Evolutionary conservation across 352 stramenopile species (phyloP).

Genomic region (Phytophthora nicotianae): DNA sequence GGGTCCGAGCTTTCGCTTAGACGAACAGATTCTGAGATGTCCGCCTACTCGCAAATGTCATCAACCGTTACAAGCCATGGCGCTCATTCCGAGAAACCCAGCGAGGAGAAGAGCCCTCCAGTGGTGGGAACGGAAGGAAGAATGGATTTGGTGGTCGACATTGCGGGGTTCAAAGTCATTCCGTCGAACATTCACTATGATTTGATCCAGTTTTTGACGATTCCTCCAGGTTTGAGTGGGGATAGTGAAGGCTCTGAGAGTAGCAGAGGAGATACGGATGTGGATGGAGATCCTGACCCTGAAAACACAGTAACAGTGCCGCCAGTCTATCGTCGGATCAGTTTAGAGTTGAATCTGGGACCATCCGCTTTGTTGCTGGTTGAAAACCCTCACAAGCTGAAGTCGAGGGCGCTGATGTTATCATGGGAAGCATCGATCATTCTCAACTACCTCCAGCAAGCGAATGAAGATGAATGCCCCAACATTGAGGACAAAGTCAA

Average conservation of each 20-base stretch:
- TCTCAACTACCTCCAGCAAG: conserved; percentile 63
- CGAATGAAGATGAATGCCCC: conserved; percentile 42
- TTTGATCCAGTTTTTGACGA: conserved; percentile 72
- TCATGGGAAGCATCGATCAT: conserved; percentile 76
- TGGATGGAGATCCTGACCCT: conserved; percentile 5
- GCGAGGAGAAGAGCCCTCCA: conserved; percentile 17
- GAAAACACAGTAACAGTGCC: conserved; percentile 13
- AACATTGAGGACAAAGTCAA: conserved; percentile 18
- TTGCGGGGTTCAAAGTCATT: conserved; percentile 80
- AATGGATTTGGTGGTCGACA: conserved; percentile 73
- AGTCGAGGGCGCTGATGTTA: conserved; percentile 81
- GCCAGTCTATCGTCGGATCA: conserved; percentile 51
- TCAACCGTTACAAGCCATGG: conserved; percentile 31
- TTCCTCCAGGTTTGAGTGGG: conserved; percentile 22
- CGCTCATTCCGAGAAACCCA: conserved; percentile 20
- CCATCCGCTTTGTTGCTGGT: conserved; percentile 74
- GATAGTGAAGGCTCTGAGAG: conserved; percentile 32
- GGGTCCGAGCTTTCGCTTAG: conserved; percentile 39
- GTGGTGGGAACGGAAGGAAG: conserved; percentile 39
- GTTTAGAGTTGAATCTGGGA: conserved; percentile 65
- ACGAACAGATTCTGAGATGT: conserved; percentile 42
- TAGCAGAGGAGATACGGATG: conserved; percentile 19
- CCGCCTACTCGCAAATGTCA: conserved; percentile 32
- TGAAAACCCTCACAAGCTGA: conserved; percentile 68
- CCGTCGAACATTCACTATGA: conserved; percentile 86